Evolutionary conservation across 768 basidiomycete genomes (phyloP), one percentile per base, ranked within the genome.

Genomic region (Kwoniella botswanensis): DNA sequence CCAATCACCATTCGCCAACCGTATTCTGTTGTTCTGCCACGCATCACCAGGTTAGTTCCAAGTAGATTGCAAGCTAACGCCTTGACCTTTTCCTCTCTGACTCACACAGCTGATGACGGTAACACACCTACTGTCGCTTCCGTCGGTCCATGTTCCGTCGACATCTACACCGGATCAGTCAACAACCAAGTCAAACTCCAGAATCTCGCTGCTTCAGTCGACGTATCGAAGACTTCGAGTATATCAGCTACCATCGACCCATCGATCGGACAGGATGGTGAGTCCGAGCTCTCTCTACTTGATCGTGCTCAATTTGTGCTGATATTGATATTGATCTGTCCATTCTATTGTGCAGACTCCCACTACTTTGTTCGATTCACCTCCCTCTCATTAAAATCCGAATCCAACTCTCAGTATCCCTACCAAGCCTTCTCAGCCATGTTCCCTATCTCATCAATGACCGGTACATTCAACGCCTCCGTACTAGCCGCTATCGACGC

Each of bases 381-480:
- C 68, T 93, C 92, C 0, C 73, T 86, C 44, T 75, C 46, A 65
- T 74, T 88, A 55, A 90, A 86, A 81, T 88, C 91, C 79, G 58
- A 88, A 35, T 77, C 79, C 2, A 80, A 87, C 66, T 84, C 90
- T 15, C 85, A 87, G 65, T 91, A 85, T 84, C 87, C 87, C 3
- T 88, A 87, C 56, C 85, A 90, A 72, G 89, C 92, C 0, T 95
- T 93, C 86, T 92, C 92, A 7, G 87, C 93, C 86, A 85, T 85
- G 92, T 93, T 73, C 22, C 41, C 58, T 26, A 72, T 72, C 56
- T 52, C 43, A 18, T 42, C 72, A 67, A 93, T 93, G 93, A 87
- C 86, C 3, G 93, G 93, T 42, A 78, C 78, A 0, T 94, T 93
- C 86, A 89, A 86, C 72, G 42, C 74, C 1, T 74, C 86, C 2